These are phyloP conservation scores for Luzula sylvatica DNA, from an alignment of 176 grass and related monocot species.

Conservation along the genomic window DNA sequence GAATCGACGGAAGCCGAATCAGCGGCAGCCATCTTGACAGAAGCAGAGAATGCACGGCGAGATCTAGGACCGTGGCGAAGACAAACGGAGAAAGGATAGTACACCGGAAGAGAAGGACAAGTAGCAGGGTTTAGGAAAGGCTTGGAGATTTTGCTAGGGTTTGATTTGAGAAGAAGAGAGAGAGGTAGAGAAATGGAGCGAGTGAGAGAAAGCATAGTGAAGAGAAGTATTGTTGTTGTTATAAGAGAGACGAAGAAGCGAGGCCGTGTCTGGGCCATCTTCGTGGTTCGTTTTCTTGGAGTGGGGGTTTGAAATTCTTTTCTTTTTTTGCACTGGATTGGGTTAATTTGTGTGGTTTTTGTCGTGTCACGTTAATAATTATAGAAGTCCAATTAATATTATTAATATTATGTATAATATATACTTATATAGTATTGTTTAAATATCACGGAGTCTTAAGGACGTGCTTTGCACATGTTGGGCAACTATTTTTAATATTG, in stretches of 20 bases:
- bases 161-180: constrained; percentile 9
- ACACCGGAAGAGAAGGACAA: constrained; percentile 19
- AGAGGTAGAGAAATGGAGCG: background rate
- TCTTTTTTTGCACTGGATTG: too few species aligned
- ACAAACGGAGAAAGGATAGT: constrained; percentile 38
- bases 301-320: too few species aligned
- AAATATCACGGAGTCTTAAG: too few species aligned
- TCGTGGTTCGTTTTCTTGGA: too few species aligned
- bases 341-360: too few species aligned
- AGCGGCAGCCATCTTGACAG: constrained; percentile 11
- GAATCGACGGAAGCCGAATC: constrained; percentile 13
- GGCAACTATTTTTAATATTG: too few species aligned
- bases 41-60: constrained; percentile 20
- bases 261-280: background rate
- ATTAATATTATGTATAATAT: too few species aligned
- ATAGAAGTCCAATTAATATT: too few species aligned
- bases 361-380: too few species aligned
- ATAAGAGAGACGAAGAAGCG: background rate
- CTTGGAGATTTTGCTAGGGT: background rate
- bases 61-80: constrained; percentile 28
- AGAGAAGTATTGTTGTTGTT: background rate
- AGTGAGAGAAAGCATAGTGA: constrained; percentile 16
- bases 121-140: constrained; percentile 2
- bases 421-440: too few species aligned
- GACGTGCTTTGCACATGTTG: too few species aligned